Evolutionary conservation across 768 basidiomycete genomes (phyloP), one percentile per base, ranked within the genome.

Genomic region (Hygrocybe coccinea): DNA sequence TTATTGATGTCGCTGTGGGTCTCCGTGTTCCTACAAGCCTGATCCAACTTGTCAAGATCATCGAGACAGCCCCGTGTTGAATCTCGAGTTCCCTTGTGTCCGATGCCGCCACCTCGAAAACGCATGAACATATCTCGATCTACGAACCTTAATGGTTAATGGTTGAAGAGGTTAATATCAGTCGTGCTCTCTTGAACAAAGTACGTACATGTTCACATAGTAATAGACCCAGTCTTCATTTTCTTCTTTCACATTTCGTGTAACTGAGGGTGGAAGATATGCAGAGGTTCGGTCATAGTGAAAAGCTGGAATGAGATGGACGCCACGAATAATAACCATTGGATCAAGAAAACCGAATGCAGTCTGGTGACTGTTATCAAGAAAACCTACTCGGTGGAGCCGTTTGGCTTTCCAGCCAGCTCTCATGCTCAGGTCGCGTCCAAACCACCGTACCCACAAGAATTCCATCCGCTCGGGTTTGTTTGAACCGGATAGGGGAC

Each of bases 91-190:
- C 12, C 37, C 39, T 53, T 24, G 56, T 73, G 69, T 15, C 73
- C 72, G 29, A 73, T 51, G 2, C 67, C 73, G 3, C 65, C 58
- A 4, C 66, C 67, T 9, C 58, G 50, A 54, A 62, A 72, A 6
- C 68, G 63, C 64, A 72, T 68, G 15, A 72, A 56, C 73, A 73
- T 77, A 37, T 77, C 74, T 2, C 70, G 61, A 52, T 76, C 73
- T 8, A 70, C 70, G 54, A 74, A 76, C 5, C 76, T 77, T 34
- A 2, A n/a, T n/a, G n/a, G n/a, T n/a, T n/a, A n/a, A n/a, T n/a
- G n/a, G n/a, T 24, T 37, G 4, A 35, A 24, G 29, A 3, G 8
- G 45, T 49, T 24, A 38, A 15, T 17, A 44, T 43, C n/a, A n/a
- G n/a, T n/a, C n/a, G n/a, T n/a, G n/a, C n/a, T n/a, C n/a, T n/a